Conservation (phyloP, 176 grass and related monocot species). For the Oryza glumipatula region DNA sequence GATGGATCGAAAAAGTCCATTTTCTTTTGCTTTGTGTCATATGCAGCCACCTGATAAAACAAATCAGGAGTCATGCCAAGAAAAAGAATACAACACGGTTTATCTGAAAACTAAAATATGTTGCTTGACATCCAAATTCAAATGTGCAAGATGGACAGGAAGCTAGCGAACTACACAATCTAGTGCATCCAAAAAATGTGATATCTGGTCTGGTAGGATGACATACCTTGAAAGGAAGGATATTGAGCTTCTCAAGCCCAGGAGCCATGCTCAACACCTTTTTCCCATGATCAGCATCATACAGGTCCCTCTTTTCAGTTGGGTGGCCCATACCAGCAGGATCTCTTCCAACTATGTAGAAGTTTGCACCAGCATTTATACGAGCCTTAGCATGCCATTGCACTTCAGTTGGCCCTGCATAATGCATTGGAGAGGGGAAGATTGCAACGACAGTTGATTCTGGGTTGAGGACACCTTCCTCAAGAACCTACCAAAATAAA, state of each 20-base stretch:
- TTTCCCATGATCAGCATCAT: conserved; percentile 98
- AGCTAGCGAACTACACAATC: neutral
- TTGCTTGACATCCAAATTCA: neutral
- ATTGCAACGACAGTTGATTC: conserved; percentile 96
- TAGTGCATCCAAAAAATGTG: neutral
- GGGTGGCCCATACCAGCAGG: conserved; percentile 96
- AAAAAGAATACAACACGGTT: neutral
- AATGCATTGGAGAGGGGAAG: conserved; percentile 98
- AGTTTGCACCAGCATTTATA: conserved; percentile 96
- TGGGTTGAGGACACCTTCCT: conserved; percentile 94
- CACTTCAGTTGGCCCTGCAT: conserved; percentile 95
- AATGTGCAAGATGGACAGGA: conserved; percentile 1
- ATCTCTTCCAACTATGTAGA: conserved; percentile 98
- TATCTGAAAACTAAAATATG: conserved; percentile 17
- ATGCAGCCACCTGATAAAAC: conserved; percentile 79
- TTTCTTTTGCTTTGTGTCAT: conserved; percentile 77
- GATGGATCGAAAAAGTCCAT: conserved; percentile 98
- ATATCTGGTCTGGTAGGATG: conserved; percentile 14
- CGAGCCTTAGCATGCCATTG: conserved; percentile 99
- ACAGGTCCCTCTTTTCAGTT: conserved; percentile 80
- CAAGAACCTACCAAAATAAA: conserved; percentile 72
- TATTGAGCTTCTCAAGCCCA: conserved; percentile 93
- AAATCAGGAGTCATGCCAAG: conserved; percentile 32
- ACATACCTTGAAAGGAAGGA: conserved; percentile 95
- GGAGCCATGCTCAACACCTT: conserved; percentile 96